Evolutionary conservation across 768 basidiomycete genomes (phyloP).

Genomic region (Clathrus columnatus): DNA sequence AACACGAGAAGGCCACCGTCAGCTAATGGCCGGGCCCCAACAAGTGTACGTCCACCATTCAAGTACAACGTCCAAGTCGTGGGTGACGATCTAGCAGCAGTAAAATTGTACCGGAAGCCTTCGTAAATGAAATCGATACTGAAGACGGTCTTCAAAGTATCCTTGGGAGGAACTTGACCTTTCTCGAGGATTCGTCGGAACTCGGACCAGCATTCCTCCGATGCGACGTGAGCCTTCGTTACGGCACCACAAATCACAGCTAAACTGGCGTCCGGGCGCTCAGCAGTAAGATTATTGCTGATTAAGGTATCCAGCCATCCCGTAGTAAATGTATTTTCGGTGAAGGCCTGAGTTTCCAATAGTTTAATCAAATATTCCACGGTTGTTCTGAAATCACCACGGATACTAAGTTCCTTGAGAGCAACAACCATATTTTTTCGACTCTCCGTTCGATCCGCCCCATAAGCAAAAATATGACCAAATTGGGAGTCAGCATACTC

Average conservation of each 20-base stretch:
- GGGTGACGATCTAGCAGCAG: conserved; percentile 81
- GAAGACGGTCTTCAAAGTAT: conserved; percentile 94
- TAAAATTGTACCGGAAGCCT: conserved; percentile 90
- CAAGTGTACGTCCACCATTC: conserved; percentile 88
- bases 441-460: conserved; percentile 89
- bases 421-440: conserved; percentile 99
- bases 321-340: conserved; percentile 95
- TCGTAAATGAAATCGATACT: conserved; percentile 97
- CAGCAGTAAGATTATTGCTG: conserved; percentile 93
- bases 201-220: conserved; percentile 82
- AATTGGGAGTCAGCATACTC: conserved; percentile 99
- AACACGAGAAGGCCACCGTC: conserved; percentile 91
- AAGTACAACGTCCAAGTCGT: conserved; percentile 92
- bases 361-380: conserved; percentile 99
- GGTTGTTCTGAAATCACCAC: conserved; percentile 96
- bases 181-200: conserved; percentile 96
- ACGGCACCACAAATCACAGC: conserved; percentile 96
- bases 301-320: conserved; percentile 98
- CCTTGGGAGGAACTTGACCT: conserved; percentile 92
- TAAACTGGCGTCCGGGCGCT: conserved; percentile 85
- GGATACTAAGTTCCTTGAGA: conserved; percentile 94
- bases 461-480: conserved; percentile 98
- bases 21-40: conserved; percentile 86
- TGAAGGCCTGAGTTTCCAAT: conserved; percentile 90
- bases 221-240: conserved; percentile 86